Evolutionary conservation across 495 filamentous ascomycete species (phyloP).

Genomic region (Delitschia confertaspora): DNA sequence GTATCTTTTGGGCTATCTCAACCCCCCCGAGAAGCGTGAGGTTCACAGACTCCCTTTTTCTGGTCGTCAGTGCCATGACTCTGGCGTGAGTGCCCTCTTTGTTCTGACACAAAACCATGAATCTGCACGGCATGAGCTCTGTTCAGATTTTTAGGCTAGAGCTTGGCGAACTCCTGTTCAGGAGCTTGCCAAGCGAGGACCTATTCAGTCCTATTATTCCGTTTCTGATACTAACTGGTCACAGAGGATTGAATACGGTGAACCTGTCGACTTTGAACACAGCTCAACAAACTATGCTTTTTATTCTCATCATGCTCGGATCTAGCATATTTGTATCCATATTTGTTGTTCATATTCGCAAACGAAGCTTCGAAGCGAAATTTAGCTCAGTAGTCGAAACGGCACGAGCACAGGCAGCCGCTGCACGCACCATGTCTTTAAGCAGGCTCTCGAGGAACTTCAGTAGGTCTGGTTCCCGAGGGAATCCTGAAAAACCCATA

Average conservation of each 20-base stretch:
- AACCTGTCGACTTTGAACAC: conserved; percentile 63
- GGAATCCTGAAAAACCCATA: not conserved
- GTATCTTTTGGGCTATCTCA: conserved; percentile 67
- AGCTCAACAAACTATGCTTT: conserved; percentile 70
- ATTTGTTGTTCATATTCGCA: conserved; percentile 55
- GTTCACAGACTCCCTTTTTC: conserved; percentile 69
- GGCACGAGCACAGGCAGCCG: conserved; percentile 10
- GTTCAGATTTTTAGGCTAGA: conserved; percentile 43
- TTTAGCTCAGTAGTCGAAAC: conserved; percentile 50
- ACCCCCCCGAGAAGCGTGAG: conserved; percentile 52
- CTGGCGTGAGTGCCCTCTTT: conserved; percentile 39
- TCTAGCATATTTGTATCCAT: conserved; percentile 59
- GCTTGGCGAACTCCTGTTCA: no score
- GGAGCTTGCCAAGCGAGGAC: not conserved
- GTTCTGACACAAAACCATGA: not conserved
- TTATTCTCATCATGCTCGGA: conserved; percentile 62
- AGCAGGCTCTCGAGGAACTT: conserved; percentile 7
- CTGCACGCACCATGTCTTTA: conserved; percentile 1
- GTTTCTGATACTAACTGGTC: conserved; percentile 28
- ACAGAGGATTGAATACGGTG: conserved; percentile 43
- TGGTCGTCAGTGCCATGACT: conserved; percentile 73
- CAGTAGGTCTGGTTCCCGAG: conserved; percentile 12
- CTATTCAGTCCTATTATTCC: not conserved
- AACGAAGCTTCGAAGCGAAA: conserved; percentile 59
- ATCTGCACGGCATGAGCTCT: conserved; percentile 39